Evolutionary conservation across 768 basidiomycete genomes (phyloP), one percentile per base, ranked within the genome.

Genomic region (Phlebiopsis gigantea): DNA sequence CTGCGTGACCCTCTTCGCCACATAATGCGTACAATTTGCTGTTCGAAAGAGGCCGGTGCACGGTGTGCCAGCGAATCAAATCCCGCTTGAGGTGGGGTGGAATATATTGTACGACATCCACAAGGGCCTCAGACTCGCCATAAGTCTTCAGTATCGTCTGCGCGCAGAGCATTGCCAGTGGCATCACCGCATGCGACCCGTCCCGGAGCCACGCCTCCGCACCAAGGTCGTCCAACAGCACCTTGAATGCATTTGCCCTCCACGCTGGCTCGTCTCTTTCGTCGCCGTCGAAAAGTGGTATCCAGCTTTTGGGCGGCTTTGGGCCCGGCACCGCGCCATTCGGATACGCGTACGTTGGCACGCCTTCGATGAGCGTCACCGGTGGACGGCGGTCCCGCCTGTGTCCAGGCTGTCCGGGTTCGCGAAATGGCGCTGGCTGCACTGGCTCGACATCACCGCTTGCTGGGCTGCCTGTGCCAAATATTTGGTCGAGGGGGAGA

Each of bases 81-180:
- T 76, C 76, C 30, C 79, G 79, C 21, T 81, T 77, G 19, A 89
- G 74, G 63, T 88, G 86, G 0, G 71, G 66, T 0, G 85, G 82
- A 14, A 90, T 72, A 57, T 71, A 77, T 0, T 79, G 76, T 1
- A 76, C 71, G 45, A 85, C 66, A 24, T 76, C 69, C 22, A 61
- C 51, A 43, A 52, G 31, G 15, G 60, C 63, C 39, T 83, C 81
- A 4, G 64, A 46, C 2, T 68, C 71, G 7, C 75, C 65, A 46
- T 67, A 79, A 2, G 69, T 54, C 1, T 72, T 61, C 12, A 82
- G 66, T 53, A 88, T 68, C 45, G 70, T 67, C 55, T 72, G 75
- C 30, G 89, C 72, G 64, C 87, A 88, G n/a, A 87, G 66, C 17
- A 80, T 67, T 2, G 78, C 72, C 28, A 90, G 74, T 17, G 77